phyloP scores from a whole-genome alignment of 305 asterid genomes.

The Striga hermonthica region DNA sequence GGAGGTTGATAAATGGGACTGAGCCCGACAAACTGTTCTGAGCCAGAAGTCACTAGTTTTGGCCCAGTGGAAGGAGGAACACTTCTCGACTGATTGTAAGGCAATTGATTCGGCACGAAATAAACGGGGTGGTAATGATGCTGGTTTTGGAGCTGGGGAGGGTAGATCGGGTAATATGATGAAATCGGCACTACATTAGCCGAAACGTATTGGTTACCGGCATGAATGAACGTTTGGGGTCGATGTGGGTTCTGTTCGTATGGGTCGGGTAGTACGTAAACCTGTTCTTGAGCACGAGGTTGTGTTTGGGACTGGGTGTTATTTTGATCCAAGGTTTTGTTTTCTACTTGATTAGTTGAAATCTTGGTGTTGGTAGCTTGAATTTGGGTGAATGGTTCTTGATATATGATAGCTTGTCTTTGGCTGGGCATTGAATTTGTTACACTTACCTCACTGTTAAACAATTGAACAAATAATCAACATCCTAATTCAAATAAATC shows the following conservation, averaged over 20 bases:
- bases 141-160: conserved; percentile 57
- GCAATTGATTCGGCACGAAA: conserved; percentile 41
- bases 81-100: conserved; percentile 42
- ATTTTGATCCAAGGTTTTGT: conserved; percentile 39
- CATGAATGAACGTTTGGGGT: conserved; percentile 58
- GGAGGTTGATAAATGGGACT: conserved; percentile 59
- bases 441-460: conserved; percentile 71
- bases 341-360: conserved; percentile 43
- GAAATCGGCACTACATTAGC: conserved; percentile 53
- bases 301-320: conserved; percentile 47
- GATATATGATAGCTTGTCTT: conserved; percentile 54
- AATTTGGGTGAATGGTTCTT: conserved; percentile 53
- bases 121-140: conserved; percentile 72
- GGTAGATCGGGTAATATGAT: conserved; percentile 58
- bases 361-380: conserved; percentile 43
- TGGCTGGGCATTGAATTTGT: conserved; percentile 61
- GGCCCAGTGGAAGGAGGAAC: not conserved
- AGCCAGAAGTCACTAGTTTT: not conserved
- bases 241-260: conserved; percentile 65
- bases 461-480: conserved; percentile 22
- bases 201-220: conserved; percentile 52
- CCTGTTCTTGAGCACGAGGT: conserved; percentile 59
- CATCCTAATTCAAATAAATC: conserved; percentile 23
- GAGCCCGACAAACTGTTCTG: conserved; percentile 47
- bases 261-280: conserved; percentile 44